phyloP scores from a whole-genome alignment of 2,329 filamentous ascomycete species.

The Chalaropsis ovoidea region DNA sequence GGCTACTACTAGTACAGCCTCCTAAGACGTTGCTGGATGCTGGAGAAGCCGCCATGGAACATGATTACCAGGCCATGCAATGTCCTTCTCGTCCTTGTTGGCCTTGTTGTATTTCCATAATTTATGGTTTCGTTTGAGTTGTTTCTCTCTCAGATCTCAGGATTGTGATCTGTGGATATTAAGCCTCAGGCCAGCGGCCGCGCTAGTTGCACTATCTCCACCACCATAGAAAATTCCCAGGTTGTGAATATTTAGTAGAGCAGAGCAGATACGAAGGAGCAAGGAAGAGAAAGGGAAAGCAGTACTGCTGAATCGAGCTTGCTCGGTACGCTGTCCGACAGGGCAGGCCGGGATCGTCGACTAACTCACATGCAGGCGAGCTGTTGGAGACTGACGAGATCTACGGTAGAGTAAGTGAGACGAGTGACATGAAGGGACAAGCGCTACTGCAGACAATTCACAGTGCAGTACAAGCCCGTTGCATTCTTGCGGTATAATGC shows the following conservation, averaged over 20 bases:
- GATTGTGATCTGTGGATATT: not conserved
- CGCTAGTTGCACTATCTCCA: not conserved
- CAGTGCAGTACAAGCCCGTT: no score
- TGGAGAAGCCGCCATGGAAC: not conserved
- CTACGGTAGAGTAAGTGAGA: not conserved
- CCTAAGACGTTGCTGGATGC: not conserved
- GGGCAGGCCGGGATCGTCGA: not conserved
- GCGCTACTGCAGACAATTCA: no score
- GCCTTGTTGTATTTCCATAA: not conserved
- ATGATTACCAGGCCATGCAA: not conserved
- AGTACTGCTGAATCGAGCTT: not conserved
- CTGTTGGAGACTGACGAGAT: not conserved
- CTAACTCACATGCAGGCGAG: no score
- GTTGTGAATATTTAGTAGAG: no score
- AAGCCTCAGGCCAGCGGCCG: constrained; percentile 9
- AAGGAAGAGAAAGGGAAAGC: no score
- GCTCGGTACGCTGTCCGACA: not conserved
- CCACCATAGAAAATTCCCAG: no score
- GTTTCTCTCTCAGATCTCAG: not conserved
- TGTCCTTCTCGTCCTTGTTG: not conserved
- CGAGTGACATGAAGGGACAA: no score
- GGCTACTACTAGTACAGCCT: not conserved
- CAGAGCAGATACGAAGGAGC: no score
- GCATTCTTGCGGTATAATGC: no score
- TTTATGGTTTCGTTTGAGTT: not conserved